Percentiles rank a stretch among this genome's conserved stretches.
Conservation (phyloP, 345 rosid species). For the Bruguiera sexangula region DNA sequence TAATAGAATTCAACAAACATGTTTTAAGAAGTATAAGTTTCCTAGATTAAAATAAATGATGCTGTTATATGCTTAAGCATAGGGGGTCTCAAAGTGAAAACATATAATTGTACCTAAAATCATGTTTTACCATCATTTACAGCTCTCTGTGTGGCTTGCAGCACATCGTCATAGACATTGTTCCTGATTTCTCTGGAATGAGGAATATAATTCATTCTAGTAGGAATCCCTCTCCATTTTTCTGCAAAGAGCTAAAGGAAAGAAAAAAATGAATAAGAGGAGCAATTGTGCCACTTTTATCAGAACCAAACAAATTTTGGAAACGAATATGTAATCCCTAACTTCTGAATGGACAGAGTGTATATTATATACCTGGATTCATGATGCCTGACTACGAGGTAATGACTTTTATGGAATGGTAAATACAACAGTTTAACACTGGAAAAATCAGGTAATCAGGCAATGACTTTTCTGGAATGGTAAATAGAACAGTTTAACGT, state of each 20-base stretch:
- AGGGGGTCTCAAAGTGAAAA: too few relatives aligned
- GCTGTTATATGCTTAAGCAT: background rate
- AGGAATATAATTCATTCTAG: conserved; percentile 84
- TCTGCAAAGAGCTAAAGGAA: conserved; percentile 45
- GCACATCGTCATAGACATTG: conserved; percentile 81
- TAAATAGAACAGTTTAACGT: background rate
- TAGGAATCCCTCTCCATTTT: conserved; percentile 89
- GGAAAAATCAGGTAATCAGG: too few relatives aligned
- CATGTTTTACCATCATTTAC: conserved; percentile 63
- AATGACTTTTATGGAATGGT: conserved; percentile 33
- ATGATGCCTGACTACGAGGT: conserved; percentile 23
- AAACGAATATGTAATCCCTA: background rate
- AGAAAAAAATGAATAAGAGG: conserved; percentile 23
- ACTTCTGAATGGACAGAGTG: background rate
- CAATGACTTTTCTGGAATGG: too few relatives aligned
- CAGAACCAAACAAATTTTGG: conserved; percentile 4
- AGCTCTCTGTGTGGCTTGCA: conserved; percentile 68
- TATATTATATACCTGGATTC: conserved; percentile 35
- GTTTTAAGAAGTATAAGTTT: too few relatives aligned
- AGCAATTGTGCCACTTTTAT: conserved; percentile 6
- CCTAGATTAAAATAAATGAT: background rate
- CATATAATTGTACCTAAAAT: conserved; percentile 49
- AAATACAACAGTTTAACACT: background rate
- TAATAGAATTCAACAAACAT: too few relatives aligned
- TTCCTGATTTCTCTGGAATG: conserved; percentile 84